Percentiles rank a stretch among this genome's conserved stretches.
phyloP scores from a whole-genome alignment of 2,329 filamentous ascomycete species.

The Neofusicoccum ribis region DNA sequence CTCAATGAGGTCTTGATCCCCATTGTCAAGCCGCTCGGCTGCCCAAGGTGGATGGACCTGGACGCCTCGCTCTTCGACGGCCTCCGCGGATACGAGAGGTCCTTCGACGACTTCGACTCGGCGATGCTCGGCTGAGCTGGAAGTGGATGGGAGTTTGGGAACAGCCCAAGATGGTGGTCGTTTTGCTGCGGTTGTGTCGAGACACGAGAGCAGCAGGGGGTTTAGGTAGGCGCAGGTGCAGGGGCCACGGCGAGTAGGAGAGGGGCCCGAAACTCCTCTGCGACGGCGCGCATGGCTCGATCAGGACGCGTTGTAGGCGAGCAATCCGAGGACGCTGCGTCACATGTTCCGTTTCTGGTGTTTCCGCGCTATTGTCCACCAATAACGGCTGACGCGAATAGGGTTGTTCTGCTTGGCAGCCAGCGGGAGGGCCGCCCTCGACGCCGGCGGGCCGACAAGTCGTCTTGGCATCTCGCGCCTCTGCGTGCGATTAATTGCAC shows the following conservation, averaged over 20 bases:
- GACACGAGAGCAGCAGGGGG: background rate
- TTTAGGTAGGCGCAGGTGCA: background rate
- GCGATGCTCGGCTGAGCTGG: background rate
- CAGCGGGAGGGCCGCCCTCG: background rate
- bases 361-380: background rate
- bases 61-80: background rate
- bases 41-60: background rate
- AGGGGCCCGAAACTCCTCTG: slow-evolving; percentile 11
- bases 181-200: background rate
- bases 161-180: background rate
- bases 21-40: background rate
- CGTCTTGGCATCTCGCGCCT: slow-evolving; percentile 1
- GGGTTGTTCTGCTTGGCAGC: background rate
- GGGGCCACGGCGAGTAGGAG: slow-evolving; percentile 9
- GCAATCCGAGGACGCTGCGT: background rate
- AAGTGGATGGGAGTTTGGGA: background rate
- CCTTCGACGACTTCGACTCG: background rate
- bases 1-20: background rate
- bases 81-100: background rate
- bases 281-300: background rate
- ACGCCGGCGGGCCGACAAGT: slow-evolving; percentile 14
- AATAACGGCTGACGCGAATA: background rate
- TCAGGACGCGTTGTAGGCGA: background rate
- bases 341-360: background rate
- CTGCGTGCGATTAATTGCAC: slow-evolving; percentile 19